Conservation (phyloP, 2,329 filamentous ascomycete species). For the Neofusicoccum parvum region DNA sequence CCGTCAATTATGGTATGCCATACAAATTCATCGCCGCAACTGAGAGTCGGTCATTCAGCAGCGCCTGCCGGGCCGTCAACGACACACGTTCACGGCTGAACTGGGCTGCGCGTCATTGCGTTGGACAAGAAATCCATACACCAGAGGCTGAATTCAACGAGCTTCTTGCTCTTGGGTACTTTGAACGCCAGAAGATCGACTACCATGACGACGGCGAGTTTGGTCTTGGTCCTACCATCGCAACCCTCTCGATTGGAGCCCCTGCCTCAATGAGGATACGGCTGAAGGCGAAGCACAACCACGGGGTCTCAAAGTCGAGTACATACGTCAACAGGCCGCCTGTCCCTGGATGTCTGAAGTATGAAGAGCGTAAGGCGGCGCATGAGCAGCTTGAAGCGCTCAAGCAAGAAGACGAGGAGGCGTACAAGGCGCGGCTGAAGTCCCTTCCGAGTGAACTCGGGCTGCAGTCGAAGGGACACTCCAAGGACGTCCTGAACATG, state of each 20-base stretch:
- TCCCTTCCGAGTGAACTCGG: constrained; percentile 42
- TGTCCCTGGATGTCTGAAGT: constrained; percentile 33
- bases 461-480: constrained; percentile 33
- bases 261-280: constrained; percentile 61
- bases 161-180: constrained; percentile 63
- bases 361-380: constrained; percentile 37
- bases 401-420: constrained; percentile 25
- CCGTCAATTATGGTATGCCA: constrained; percentile 61
- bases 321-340: constrained; percentile 36
- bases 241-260: constrained; percentile 62
- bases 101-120: constrained; percentile 55
- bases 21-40: constrained; percentile 68
- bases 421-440: constrained; percentile 33
- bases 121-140: constrained; percentile 31
- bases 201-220: constrained; percentile 69
- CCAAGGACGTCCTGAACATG: constrained; percentile 44
- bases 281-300: constrained; percentile 55
- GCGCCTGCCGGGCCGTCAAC: constrained; percentile 46
- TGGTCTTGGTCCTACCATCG: constrained; percentile 64
- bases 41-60: constrained; percentile 29
- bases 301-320: constrained; percentile 37
- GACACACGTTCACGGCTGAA: constrained; percentile 55
- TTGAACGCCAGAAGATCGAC: constrained; percentile 60
- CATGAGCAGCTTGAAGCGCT: constrained; percentile 34
- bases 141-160: constrained; percentile 60